Evolutionary conservation across 768 basidiomycete species (phyloP).

Genomic region (Phallus indusiatus): DNA sequence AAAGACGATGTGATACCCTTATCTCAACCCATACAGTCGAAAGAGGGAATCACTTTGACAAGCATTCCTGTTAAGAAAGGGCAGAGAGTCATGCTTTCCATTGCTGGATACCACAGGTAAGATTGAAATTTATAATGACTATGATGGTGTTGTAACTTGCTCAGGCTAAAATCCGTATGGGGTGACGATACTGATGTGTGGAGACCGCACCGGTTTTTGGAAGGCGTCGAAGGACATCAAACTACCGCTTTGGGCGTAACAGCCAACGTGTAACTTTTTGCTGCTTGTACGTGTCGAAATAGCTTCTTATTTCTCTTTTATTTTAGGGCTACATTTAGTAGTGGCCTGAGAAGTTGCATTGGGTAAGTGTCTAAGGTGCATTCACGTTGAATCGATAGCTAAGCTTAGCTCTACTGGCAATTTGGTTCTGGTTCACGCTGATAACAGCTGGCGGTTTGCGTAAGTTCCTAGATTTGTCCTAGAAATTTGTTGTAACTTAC

Average conservation of each 20-base stretch:
- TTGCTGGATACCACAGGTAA: slow-evolving; percentile 9
- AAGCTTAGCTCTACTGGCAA: too few species aligned
- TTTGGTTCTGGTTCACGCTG: not conserved
- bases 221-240: slow-evolving; percentile 13
- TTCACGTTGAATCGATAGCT: too few species aligned
- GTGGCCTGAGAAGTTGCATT: not conserved
- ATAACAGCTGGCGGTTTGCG: slow-evolving; percentile 14
- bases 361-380: slow-evolving; percentile 5
- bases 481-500: not conserved
- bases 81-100: slow-evolving; percentile 12
- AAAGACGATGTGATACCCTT: slow-evolving; percentile 28
- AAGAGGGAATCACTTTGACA: slow-evolving; percentile 14
- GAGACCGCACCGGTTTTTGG: slow-evolving; percentile 21
- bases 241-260: slow-evolving; percentile 14
- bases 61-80: slow-evolving; percentile 17
- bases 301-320: not conserved
- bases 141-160: not conserved
- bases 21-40: slow-evolving; percentile 20
- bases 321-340: slow-evolving; percentile 1
- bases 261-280: slow-evolving; percentile 14
- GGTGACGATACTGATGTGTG: slow-evolving; percentile 23
- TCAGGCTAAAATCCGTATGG: slow-evolving; percentile 20
- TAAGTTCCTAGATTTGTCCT: not conserved
- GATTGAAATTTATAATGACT: not conserved
- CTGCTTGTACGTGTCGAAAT: not conserved